Evolutionary conservation across 306 rosid genomes (phyloP).

Genomic region (Vachellia collinsii): DNA sequence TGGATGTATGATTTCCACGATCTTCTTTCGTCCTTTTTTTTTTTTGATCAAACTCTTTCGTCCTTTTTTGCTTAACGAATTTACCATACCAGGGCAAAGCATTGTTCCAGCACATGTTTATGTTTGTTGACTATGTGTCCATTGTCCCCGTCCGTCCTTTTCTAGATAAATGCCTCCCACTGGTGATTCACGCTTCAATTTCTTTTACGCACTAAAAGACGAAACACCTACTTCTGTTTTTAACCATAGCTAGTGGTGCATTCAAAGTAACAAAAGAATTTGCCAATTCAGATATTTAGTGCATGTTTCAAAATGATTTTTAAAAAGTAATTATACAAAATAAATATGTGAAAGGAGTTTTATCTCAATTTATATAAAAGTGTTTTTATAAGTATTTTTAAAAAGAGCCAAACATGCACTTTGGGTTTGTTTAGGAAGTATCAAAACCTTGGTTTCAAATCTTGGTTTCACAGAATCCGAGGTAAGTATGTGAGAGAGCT

Average conservation of each 20-base stretch:
- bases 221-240: too few relatives aligned
- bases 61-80: constrained; percentile 8
- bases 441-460: too few relatives aligned
- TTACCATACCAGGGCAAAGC: not conserved
- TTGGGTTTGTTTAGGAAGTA: too few relatives aligned
- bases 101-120: constrained; percentile 12
- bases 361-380: too few relatives aligned
- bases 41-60: too few relatives aligned
- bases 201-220: constrained; percentile 17
- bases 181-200: constrained; percentile 37
- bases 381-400: too few relatives aligned
- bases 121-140: constrained; percentile 37
- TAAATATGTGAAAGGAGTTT: too few relatives aligned
- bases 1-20: not conserved
- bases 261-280: constrained; percentile 20
- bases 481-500: too few relatives aligned
- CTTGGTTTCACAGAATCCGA: too few relatives aligned
- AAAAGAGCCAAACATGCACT: too few relatives aligned
- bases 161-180: constrained; percentile 24
- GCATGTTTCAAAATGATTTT: too few relatives aligned
- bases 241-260: constrained; percentile 6
- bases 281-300: constrained; percentile 35
- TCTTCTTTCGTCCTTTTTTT: not conserved
- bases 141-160: constrained; percentile 25
- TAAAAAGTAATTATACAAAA: too few relatives aligned